Evolutionary conservation across 1,139 yeast genomes (phyloP), one percentile per base, ranked within the genome.

Genomic region (Pichia sp.): DNA sequence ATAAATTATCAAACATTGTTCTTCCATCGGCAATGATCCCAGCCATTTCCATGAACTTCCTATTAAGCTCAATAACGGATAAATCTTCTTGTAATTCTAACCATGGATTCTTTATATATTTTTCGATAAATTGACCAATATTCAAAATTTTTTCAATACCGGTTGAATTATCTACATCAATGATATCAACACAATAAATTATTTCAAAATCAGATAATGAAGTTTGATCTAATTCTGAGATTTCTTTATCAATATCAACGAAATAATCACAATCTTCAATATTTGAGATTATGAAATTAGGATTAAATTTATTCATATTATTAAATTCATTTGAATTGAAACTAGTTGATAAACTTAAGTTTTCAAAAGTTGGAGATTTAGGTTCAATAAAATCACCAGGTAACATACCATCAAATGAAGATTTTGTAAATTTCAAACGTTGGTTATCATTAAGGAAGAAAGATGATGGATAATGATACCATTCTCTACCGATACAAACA

Each of bases 381-480:
- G 58, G 56, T 51, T 83, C 93, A 10, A 59, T 54, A 55, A 89
- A 91, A 55, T 84, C 93, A 1, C 95, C 95, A 0, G 97, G 98
- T 35, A 89, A 66, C 44, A 89, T 65, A 0, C 97, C 97, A 56
- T 79, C 76, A 60, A 89, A 89, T 2, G 93, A 94, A 44, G 88
- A 79, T 44, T 69, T 67, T 8, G 84, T 77, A 59, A 85, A 89
- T 51, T 67, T 67, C 22, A 86, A 62, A 47, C 96, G 66, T 45
- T 68, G 67, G 45, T 72, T 64, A 28, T 72, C 68, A 18, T 67
- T 64, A 20, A 89, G 64, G 56, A 88, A 84, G 58, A 88, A 83
- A 0, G 96, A 88, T 1, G 84, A 79, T 11, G 97, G 96, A 62
- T 68, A 89, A 55, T 91, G 84, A 55, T 86, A 86, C 96, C 97